A percentile compares a stretch with the other conserved stretches of the same genome.
phyloP scores from a whole-genome alignment of 768 basidiomycete species.

The Mycena galericulata region DNA sequence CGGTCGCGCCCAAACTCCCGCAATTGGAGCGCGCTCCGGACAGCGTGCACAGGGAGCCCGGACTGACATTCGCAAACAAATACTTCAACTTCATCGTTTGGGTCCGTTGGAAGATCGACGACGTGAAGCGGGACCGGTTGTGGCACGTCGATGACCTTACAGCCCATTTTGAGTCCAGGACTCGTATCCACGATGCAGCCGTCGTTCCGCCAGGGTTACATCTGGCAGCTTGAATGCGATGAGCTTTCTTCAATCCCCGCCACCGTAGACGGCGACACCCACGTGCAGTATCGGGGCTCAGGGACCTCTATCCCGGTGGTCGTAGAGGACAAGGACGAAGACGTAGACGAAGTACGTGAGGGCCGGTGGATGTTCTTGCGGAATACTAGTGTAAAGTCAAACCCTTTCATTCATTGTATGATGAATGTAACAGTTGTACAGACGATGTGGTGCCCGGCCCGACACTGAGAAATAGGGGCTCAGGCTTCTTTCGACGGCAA shows the following conservation, averaged over 20 bases:
- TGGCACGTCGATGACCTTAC: neutral
- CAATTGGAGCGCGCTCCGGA: no score
- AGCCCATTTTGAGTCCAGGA: neutral
- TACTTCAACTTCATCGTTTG: neutral
- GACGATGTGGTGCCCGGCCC: no score
- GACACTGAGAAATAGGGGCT: no score
- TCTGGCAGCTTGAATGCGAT: neutral
- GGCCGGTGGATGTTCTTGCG: no score
- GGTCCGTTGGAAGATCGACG: neutral
- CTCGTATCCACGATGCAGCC: neutral
- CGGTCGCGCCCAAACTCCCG: no score
- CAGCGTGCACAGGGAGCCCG: no score
- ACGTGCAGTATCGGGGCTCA: neutral
- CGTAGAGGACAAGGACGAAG: neutral
- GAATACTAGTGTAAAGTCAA: no score
- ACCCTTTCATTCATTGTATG: no score
- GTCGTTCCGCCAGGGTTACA: neutral
- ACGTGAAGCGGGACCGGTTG: neutral
- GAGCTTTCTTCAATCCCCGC: neutral
- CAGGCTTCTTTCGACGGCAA: no score
- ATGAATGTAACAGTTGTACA: no score
- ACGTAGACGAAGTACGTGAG: no score
- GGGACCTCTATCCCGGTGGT: neutral
- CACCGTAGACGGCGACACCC: neutral
- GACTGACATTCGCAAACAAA: no score